Evolutionary conservation across 352 stramenopile genomes (phyloP).

Genomic region (Pythium phragmiticola): DNA sequence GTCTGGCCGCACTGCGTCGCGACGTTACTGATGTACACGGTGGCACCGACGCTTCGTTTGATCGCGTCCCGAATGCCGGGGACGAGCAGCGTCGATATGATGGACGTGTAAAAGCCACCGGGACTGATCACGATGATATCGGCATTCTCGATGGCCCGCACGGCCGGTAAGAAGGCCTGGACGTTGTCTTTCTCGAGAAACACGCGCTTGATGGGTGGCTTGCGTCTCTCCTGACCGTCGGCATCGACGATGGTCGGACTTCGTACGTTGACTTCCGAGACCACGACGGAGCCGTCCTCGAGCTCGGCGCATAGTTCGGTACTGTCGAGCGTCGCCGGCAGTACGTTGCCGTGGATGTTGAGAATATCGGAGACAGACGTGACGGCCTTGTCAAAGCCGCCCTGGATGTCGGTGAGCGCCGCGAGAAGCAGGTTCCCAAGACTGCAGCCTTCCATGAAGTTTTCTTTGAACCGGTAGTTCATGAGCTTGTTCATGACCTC

Average conservation of each 20-base stretch:
- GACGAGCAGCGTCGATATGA: conserved; percentile 77
- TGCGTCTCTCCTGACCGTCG: conserved; percentile 40
- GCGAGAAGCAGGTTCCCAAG: conserved; percentile 79
- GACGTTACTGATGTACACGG: conserved; percentile 87
- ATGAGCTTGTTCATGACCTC: conserved; percentile 87
- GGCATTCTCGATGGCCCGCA: conserved; percentile 82
- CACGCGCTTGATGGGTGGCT: conserved; percentile 76
- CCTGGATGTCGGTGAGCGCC: conserved; percentile 79
- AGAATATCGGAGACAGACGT: conserved; percentile 83
- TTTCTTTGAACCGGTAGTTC: conserved; percentile 87
- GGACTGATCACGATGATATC: conserved; percentile 84
- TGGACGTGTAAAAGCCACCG: conserved; percentile 86
- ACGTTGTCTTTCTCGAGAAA: conserved; percentile 78
- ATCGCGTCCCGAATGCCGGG: conserved; percentile 84
- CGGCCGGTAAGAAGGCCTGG: conserved; percentile 63
- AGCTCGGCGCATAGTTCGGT: conserved; percentile 82
- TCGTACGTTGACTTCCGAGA: conserved; percentile 84
- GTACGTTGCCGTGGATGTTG: conserved; percentile 78
- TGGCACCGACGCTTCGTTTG: conserved; percentile 54
- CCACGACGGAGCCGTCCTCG: conserved; percentile 62
- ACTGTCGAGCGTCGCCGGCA: conserved; percentile 81
- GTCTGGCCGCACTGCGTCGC: conserved; percentile 82
- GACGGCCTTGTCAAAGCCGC: conserved; percentile 78
- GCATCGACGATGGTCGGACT: conserved; percentile 47
- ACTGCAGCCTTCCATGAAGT: conserved; percentile 87